Base-by-base conservation (phyloP, 2,329 filamentous ascomycete genomes). In the Talaromyces pinophilus region DNA sequence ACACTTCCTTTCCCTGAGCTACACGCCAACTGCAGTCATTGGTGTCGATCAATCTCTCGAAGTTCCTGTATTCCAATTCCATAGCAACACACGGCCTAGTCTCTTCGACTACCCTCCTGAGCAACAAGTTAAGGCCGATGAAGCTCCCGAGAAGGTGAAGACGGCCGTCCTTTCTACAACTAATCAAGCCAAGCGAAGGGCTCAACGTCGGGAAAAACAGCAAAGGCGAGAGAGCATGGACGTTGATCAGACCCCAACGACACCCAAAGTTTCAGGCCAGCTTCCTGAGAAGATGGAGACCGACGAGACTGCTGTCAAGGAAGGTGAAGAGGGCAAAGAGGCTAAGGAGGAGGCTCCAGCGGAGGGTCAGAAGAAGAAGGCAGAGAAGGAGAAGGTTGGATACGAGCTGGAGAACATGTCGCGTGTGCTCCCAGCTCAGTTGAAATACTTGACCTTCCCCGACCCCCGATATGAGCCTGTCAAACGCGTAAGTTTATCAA, bases 381-480 rank as follows among this genome's bases (percentile, higher is more conserved):
- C 84, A 0, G 93, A 97, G 80, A 96, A 95, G 83, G 95, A 99
- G 82, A 98, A 97, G 86, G 87, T 96, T 67, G 95, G 95, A 71
- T 97, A 95, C 77, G 93, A 97, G 70, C 86, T 99, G 69, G 92
- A 95, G 76, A 99, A 99, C 83, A 96, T 99, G 92, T 96, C 91
- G 64, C 88, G 95, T 72, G 93, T 99, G 42, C 87, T 99, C 59
- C 95, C 93, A 0, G 87, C 88, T 57, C 95, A 99, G 82, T 87
- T 98, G 75, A 97, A 96, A 83, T 97, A 94, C 79, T 92, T 99
- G 75, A 96, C 88, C 79, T 97, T 99, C 84, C 88, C 92, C 59
- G 87, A 92, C 69, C 91, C 92, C 55, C 89, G 96, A 72, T 99
- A 97, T 81, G 92, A 91, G 84, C 94, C 95, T 42, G 93, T 98